A percentile compares a stretch with the other conserved stretches of the same genome.
Conservation (phyloP, 208 protist genomes). For the Crithidia acanthocephali region DNA sequence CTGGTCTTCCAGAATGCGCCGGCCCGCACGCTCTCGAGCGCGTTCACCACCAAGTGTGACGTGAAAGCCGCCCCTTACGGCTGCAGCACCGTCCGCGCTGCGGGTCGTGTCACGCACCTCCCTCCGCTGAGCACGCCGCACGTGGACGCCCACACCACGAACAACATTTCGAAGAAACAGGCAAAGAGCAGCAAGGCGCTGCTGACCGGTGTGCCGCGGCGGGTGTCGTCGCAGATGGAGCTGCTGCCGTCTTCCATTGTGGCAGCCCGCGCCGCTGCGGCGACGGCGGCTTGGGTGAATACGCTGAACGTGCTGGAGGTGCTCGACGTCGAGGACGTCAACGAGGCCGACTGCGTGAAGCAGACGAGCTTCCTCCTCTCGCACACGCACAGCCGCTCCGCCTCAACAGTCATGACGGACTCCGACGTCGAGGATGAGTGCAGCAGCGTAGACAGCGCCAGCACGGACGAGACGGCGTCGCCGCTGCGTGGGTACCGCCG, state of each 20-base stretch:
- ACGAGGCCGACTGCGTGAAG: background rate
- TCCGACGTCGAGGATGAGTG: constrained; percentile 32
- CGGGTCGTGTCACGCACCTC: background rate
- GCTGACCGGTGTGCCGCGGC: background rate
- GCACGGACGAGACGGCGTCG: background rate
- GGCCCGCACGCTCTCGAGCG: background rate
- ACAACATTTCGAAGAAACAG: no score
- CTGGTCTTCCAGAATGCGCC: background rate
- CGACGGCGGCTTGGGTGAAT: constrained; percentile 2
- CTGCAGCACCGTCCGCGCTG: background rate
- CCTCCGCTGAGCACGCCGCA: background rate
- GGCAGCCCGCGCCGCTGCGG: background rate
- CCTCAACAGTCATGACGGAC: constrained; percentile 21
- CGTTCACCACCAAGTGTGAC: background rate
- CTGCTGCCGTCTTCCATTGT: background rate
- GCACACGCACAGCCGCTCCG: background rate
- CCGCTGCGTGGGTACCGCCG: background rate
- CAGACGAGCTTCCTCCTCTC: background rate
- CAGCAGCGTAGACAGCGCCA: background rate
- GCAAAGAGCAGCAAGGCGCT: background rate
- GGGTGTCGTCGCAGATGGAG: background rate
- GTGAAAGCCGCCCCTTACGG: background rate
- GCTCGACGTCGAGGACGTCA: background rate
- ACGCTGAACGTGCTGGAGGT: background rate
- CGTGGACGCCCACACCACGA: no score